phyloP scores from a whole-genome alignment of 108 stramenopile genomes.

The Fragilaria crotonensis region DNA sequence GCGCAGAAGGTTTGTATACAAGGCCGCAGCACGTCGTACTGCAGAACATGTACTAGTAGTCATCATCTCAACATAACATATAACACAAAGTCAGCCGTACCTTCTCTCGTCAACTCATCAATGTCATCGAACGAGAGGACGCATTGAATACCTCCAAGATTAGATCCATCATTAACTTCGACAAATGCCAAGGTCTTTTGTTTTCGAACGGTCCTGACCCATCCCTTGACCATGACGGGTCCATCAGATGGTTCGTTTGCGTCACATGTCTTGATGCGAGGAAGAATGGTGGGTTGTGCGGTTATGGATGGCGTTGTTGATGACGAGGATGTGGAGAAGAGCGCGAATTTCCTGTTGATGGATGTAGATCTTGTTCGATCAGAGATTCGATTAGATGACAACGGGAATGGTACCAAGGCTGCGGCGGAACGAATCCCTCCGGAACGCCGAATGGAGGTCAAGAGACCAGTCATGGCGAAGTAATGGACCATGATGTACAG shows the following conservation, averaged over 20 bases:
- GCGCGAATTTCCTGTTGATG: no score
- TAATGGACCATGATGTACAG: no score
- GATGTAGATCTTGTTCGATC: no score
- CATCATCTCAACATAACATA: not conserved
- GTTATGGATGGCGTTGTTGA: not conserved
- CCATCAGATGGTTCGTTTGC: constrained; percentile 59
- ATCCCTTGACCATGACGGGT: constrained; percentile 85
- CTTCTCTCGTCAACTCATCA: constrained; percentile 51
- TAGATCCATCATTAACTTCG: constrained; percentile 97
- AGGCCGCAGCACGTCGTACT: no score
- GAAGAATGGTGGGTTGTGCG: constrained; percentile 11
- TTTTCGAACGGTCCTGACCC: constrained; percentile 94
- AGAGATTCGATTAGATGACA: no score
- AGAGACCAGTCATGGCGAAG: no score
- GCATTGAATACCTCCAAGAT: constrained; percentile 86
- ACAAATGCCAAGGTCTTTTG: constrained; percentile 97
- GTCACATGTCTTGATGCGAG: constrained; percentile 62
- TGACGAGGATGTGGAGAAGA: no score
- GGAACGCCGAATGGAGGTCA: not conserved
- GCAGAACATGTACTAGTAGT: no score
- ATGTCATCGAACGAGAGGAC: constrained; percentile 66
- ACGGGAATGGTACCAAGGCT: no score
- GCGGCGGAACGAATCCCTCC: not conserved
- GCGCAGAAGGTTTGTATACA: not conserved
- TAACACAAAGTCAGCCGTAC: constrained; percentile 23